Evolutionary conservation across 2,329 filamentous ascomycete genomes (phyloP).

Genomic region (Spiromastix sp.): DNA sequence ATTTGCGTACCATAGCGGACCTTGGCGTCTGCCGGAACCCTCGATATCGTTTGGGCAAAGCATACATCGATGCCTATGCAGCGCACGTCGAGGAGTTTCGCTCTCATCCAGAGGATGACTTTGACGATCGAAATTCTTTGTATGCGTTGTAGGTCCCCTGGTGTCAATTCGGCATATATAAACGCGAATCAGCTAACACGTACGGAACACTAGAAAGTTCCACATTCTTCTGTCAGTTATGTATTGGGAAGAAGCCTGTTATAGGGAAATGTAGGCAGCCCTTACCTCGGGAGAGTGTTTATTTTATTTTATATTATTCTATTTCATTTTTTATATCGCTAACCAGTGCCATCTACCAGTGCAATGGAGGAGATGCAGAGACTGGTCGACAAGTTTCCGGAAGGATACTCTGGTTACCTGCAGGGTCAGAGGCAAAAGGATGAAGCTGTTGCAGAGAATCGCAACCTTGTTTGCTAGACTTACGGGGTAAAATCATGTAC

Average conservation of each 20-base stretch:
- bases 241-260: neutral
- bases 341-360: too few species aligned
- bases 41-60: neutral
- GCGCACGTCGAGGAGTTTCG: neutral
- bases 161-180: neutral
- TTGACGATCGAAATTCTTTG: conserved; percentile 17
- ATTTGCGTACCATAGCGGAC: neutral
- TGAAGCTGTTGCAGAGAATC: too few species aligned
- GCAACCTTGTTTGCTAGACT: too few species aligned
- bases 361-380: neutral
- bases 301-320: neutral
- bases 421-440: too few species aligned
- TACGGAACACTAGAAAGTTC: neutral
- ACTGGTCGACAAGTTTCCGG: neutral
- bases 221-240: neutral
- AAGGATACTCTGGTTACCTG: neutral
- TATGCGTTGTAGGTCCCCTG: conserved; percentile 15
- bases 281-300: too few species aligned
- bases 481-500: too few species aligned
- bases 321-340: neutral
- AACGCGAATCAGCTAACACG: neutral
- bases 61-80: neutral
- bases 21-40: neutral
- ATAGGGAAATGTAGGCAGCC: neutral
- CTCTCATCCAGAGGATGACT: conserved; percentile 16